A percentile compares a stretch with the other conserved stretches of the same genome.
Conservation (phyloP, 352 stramenopile species). For the Pythium coloratum region DNA sequence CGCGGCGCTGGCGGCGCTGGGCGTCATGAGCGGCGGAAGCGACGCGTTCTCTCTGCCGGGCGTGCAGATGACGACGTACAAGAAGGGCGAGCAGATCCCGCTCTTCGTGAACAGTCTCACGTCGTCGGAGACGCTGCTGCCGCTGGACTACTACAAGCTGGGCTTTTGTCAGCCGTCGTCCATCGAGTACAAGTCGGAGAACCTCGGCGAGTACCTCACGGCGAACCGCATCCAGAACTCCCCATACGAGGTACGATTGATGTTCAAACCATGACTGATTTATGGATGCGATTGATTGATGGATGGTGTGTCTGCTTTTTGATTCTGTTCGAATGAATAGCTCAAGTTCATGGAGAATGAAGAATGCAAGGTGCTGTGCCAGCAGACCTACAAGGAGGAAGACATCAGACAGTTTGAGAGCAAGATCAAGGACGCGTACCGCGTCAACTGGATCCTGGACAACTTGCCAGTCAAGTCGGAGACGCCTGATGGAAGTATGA, state of each 20-base stretch:
- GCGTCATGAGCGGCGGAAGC: constrained; percentile 12
- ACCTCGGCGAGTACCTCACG: constrained; percentile 98
- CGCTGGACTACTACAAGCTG: constrained; percentile 98
- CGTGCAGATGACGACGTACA: constrained; percentile 90
- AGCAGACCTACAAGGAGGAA: constrained; percentile 91
- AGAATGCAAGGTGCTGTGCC: constrained; percentile 70
- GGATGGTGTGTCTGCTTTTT: background rate
- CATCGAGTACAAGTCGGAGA: constrained; percentile 97
- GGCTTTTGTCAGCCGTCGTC: constrained; percentile 93
- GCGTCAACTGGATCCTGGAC: constrained; percentile 99
- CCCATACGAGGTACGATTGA: constrained; percentile 76
- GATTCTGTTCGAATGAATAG: constrained; percentile 19
- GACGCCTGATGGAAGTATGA: constrained; percentile 60
- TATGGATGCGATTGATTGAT: constrained; percentile 19
- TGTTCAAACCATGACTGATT: background rate
- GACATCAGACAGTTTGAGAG: constrained; percentile 90
- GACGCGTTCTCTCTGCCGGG: constrained; percentile 74
- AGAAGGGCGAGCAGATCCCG: constrained; percentile 79
- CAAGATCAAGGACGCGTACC: constrained; percentile 97
- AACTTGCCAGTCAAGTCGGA: constrained; percentile 94
- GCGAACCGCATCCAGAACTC: constrained; percentile 99
- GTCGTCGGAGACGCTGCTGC: constrained; percentile 94
- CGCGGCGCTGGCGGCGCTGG: constrained; percentile 30
- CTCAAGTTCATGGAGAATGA: constrained; percentile 89
- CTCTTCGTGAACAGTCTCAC: constrained; percentile 95